These are phyloP conservation scores for Tuber calosporum DNA, from an alignment of 495 filamentous ascomycete genomes.

Conservation along the genomic window DNA sequence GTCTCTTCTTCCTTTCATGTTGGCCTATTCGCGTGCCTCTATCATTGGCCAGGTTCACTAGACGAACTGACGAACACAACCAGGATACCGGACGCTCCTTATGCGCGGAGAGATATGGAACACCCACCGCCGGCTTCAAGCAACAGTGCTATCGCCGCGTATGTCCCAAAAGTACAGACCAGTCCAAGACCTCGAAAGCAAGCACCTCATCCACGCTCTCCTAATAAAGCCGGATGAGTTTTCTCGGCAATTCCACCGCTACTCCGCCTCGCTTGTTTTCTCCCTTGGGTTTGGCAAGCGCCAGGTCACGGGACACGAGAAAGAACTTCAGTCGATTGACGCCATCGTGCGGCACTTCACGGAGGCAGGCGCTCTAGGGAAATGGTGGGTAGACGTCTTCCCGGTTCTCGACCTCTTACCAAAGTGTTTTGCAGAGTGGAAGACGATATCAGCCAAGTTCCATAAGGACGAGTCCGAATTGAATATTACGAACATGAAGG, in stretches of 20 bases:
- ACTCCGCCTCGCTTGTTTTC: slow-evolving; percentile 42
- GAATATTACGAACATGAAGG: background rate
- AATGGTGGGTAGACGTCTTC: background rate
- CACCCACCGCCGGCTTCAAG: slow-evolving; percentile 1
- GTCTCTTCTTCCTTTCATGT: background rate
- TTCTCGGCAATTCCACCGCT: slow-evolving; percentile 43
- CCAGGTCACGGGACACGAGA: slow-evolving; percentile 42
- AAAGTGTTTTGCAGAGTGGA: background rate
- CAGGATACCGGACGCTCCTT: slow-evolving; percentile 39
- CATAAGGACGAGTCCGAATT: background rate
- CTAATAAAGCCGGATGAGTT: slow-evolving; percentile 38
- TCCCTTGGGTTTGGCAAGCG: slow-evolving; percentile 42
- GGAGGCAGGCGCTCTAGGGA: background rate
- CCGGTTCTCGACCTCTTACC: background rate
- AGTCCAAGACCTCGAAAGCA: slow-evolving; percentile 45
- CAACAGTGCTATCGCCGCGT: background rate
- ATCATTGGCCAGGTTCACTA: slow-evolving; percentile 9
- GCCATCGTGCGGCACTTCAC: background rate
- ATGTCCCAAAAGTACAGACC: slow-evolving; percentile 36
- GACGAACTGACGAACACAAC: slow-evolving; percentile 31
- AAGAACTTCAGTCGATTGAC: slow-evolving; percentile 9
- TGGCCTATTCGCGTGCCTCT: background rate
- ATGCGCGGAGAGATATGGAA: slow-evolving; percentile 27
- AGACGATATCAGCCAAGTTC: background rate
- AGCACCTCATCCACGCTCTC: slow-evolving; percentile 43